phyloP scores from a whole-genome alignment of 1,284 basidiomycete genomes.

The Cutaneotrichosporon sp. region DNA sequence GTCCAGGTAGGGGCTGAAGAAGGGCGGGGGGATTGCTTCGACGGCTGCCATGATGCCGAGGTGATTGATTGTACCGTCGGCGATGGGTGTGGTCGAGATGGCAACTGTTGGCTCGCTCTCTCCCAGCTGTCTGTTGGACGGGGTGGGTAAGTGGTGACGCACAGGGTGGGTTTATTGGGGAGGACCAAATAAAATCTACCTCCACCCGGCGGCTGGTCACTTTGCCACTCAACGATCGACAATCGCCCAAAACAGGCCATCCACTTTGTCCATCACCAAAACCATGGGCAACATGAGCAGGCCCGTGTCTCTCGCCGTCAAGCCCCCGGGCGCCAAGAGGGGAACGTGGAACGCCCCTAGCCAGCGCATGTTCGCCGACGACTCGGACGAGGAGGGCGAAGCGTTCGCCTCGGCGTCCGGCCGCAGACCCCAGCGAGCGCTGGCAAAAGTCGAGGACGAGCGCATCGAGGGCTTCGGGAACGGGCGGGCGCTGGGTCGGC shows the following conservation, averaged over 20 bases:
- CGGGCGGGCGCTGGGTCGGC: slow-evolving; percentile 57
- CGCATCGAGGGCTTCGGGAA: slow-evolving; percentile 68
- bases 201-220: not conserved
- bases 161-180: not conserved
- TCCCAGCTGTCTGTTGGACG: no score
- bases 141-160: no score
- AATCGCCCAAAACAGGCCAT: not conserved
- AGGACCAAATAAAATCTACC: not conserved
- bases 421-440: not conserved
- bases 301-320: slow-evolving; percentile 52
- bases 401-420: slow-evolving; percentile 14
- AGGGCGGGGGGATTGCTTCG: slow-evolving; percentile 67
- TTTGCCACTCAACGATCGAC: not conserved
- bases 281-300: slow-evolving; percentile 38
- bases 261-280: slow-evolving; percentile 2
- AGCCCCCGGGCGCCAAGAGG: slow-evolving; percentile 29
- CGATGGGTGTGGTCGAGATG: slow-evolving; percentile 3
- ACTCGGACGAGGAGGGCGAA: slow-evolving; percentile 46
- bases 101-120: no score
- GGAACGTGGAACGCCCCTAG: slow-evolving; percentile 34
- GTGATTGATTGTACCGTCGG: not conserved
- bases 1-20: slow-evolving; percentile 78
- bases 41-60: slow-evolving; percentile 31
- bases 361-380: slow-evolving; percentile 41
- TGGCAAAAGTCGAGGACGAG: slow-evolving; percentile 58